A percentile compares a stretch with the other conserved stretches of the same genome.
Conservation (phyloP, 805 yeast genomes). For the Nakazawaea ambrosiae region DNA sequence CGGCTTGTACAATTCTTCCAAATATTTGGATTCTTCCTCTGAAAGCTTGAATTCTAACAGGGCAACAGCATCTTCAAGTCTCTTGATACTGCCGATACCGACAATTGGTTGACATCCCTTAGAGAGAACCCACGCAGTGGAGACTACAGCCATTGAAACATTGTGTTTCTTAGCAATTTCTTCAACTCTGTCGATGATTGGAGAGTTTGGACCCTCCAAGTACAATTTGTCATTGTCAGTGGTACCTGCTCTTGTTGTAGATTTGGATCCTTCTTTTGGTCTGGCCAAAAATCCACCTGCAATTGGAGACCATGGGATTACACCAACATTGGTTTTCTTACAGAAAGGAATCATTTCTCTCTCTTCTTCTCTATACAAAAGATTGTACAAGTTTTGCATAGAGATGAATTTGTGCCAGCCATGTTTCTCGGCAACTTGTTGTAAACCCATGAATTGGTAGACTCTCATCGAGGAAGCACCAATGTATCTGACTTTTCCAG, state of each 20-base stretch:
- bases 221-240: constrained; percentile 11
- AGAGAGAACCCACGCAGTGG: constrained; percentile 45
- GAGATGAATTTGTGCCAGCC: constrained; percentile 52
- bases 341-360: constrained; percentile 52
- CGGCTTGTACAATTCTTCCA: constrained; percentile 31
- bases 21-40: constrained; percentile 26
- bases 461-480: constrained; percentile 60
- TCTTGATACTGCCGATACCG: constrained; percentile 39
- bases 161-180: constrained; percentile 38
- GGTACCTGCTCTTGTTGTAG: neutral
- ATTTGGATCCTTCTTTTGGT: neutral
- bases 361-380: constrained; percentile 55
- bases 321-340: constrained; percentile 41
- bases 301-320: constrained; percentile 57
- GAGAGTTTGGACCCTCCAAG: constrained; percentile 19
- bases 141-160: constrained; percentile 46
- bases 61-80: constrained; percentile 45
- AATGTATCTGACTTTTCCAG: constrained; percentile 43
- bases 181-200: constrained; percentile 46
- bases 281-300: constrained; percentile 35
- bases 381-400: constrained; percentile 51
- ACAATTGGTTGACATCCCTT: constrained; percentile 52
- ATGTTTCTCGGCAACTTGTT: constrained; percentile 45
- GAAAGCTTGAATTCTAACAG: constrained; percentile 35
- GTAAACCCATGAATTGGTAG: constrained; percentile 44